phyloP scores from a whole-genome alignment of 2,329 filamentous ascomycete species.

The Colletotrichum brevisporum region DNA sequence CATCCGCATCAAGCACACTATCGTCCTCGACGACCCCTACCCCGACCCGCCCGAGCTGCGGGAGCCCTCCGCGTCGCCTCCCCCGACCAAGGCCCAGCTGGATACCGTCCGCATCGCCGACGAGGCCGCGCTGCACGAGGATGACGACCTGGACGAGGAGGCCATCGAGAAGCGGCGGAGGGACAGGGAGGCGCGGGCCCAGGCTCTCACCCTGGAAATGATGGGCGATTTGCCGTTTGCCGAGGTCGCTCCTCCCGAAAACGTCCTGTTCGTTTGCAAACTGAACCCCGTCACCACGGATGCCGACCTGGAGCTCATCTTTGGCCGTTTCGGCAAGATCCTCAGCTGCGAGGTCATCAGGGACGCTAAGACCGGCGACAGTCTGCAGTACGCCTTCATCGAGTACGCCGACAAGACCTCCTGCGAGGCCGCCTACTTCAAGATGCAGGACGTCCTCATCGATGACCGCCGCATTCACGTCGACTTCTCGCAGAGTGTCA shows the following conservation, averaged over 20 bases:
- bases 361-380: constrained; percentile 94
- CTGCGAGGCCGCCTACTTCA: constrained; percentile 96
- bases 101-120: constrained; percentile 93
- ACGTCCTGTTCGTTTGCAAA: constrained; percentile 98
- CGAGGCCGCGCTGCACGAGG: constrained; percentile 84
- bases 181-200: constrained; percentile 91
- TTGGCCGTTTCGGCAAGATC: constrained; percentile 96
- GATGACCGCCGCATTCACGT: constrained; percentile 98
- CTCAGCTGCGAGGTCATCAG: constrained; percentile 96
- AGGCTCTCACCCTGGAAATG: constrained; percentile 96
- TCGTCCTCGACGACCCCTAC: constrained; percentile 92
- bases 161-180: constrained; percentile 84
- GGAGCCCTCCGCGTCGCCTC: constrained; percentile 84
- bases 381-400: constrained; percentile 96
- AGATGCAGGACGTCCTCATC: constrained; percentile 98
- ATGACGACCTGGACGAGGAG: constrained; percentile 81
- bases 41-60: constrained; percentile 83
- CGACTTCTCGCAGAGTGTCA: constrained; percentile 96
- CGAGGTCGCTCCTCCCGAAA: constrained; percentile 97
- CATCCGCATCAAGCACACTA: constrained; percentile 93
- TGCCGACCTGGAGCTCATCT: constrained; percentile 94
- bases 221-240: constrained; percentile 98
- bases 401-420: constrained; percentile 94
- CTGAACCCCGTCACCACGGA: constrained; percentile 96
- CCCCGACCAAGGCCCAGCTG: constrained; percentile 86